These are phyloP conservation scores for Phaseolus coccineus DNA, from an alignment of 331 rosid species.

Conservation along the genomic window DNA sequence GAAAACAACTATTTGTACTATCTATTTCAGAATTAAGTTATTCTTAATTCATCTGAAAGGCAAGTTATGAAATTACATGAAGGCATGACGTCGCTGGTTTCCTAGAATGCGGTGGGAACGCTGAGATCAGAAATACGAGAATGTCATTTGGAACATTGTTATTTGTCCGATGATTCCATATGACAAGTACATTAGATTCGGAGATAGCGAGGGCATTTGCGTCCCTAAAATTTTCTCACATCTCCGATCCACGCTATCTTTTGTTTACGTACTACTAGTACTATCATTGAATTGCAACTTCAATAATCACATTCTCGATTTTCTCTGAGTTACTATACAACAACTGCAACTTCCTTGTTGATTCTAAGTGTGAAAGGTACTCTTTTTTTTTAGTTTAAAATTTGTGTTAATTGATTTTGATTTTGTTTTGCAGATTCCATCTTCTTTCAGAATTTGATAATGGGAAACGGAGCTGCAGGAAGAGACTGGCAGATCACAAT, in stretches of 20 bases:
- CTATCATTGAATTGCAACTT: not conserved
- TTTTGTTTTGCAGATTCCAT: slow-evolving; percentile 62
- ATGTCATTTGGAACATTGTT: slow-evolving; percentile 2
- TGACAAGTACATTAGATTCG: too few species aligned
- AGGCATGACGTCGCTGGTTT: not conserved
- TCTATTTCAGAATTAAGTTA: too few species aligned
- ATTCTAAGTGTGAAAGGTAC: not conserved
- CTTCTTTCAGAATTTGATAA: slow-evolving; percentile 79
- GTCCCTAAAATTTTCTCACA: not conserved
- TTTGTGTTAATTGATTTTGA: not conserved
- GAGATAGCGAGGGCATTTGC: slow-evolving; percentile 30
- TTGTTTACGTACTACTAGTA: not conserved
- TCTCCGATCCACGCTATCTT: not conserved
- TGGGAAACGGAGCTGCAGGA: slow-evolving; percentile 88
- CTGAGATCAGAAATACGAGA: not conserved
- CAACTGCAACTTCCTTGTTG: not conserved
- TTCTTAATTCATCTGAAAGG: not conserved
- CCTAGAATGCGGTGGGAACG: not conserved
- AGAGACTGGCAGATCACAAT: slow-evolving; percentile 85
- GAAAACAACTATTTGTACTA: too few species aligned
- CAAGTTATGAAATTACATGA: not conserved
- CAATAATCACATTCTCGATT: not conserved
- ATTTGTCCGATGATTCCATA: slow-evolving; percentile 41
- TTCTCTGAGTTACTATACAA: not conserved
- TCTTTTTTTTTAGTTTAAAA: not conserved